Evolutionary conservation across 1,284 basidiomycete genomes (phyloP).

Genomic region (Malassezia slooffiae): DNA sequence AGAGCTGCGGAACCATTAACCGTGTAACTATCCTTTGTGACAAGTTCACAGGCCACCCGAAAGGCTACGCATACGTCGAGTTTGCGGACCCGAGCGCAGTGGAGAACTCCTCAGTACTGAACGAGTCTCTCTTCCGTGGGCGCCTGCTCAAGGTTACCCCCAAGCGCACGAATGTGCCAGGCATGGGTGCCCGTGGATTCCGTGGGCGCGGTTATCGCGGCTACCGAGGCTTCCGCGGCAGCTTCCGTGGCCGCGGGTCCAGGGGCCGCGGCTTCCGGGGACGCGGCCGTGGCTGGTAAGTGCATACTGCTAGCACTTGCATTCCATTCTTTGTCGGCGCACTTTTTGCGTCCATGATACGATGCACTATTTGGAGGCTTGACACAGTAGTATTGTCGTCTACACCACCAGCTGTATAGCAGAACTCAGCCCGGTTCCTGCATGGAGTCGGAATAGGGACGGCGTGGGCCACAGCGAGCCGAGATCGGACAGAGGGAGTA

Average conservation of each 20-base stretch:
- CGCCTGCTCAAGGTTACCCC: constrained; percentile 64
- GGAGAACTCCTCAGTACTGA: constrained; percentile 82
- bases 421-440: too few species aligned
- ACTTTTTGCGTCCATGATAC: too few species aligned
- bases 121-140: constrained; percentile 87
- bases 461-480: too few species aligned
- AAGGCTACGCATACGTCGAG: constrained; percentile 98
- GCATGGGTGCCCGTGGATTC: constrained; percentile 30
- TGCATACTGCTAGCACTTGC: too few species aligned
- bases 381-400: too few species aligned
- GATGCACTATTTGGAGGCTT: too few species aligned
- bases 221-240: constrained; percentile 10
- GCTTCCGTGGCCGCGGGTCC: constrained; percentile 26
- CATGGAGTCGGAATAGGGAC: too few species aligned
- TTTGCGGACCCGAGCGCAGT: constrained; percentile 90
- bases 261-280: constrained; percentile 19
- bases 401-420: too few species aligned
- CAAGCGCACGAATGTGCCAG: constrained; percentile 45
- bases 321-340: too few species aligned
- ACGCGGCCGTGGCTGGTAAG: constrained; percentile 19
- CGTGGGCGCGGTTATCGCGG: constrained; percentile 40
- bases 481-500: too few species aligned
- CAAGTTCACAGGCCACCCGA: constrained; percentile 98
- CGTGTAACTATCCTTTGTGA: constrained; percentile 98
- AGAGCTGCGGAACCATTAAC: constrained; percentile 94